Evolutionary conservation across 2,329 filamentous ascomycete genomes (phyloP), one percentile per base, ranked within the genome.

Genomic region (Apiospora kogelbergensis): DNA sequence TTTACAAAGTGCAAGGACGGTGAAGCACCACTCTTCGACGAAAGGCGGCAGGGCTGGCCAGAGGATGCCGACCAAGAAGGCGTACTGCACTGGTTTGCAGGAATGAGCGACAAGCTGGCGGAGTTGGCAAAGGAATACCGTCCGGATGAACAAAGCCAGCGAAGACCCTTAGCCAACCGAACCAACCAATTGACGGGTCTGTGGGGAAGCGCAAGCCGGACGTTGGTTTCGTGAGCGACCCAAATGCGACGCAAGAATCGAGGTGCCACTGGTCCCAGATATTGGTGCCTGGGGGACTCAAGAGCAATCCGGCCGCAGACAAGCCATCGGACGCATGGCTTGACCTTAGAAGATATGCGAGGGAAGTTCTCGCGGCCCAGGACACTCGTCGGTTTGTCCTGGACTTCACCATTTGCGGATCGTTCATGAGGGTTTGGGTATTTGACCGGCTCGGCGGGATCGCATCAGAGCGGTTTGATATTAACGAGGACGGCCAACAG

Each of bases 331-430:
- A 78, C 15, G 75, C 78, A 60, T 81, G 77, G 79, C 75, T 81
- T 70, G 80, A 85, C 71, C 74, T 85, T 1, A 80, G 73, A 22
- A 80, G 73, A 69, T 86, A 85, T 73, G 80, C 77, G 0, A 80
- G 80, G 68, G 81, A 86, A 72, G 80, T 85, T 3, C 75, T 86
- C 20, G 74, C 78, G 63, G 74, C 78, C n/a, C 77, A 84, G 72
- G 77, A 81, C 57, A 81, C 74, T 42, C 79, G 80, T 70, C 78
- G 81, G 30, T 86, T 85, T 71, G 79, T 84, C n/a, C n/a, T n/a
- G n/a, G n/a, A n/a, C n/a, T n/a, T n/a, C n/a, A n/a, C n/a, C n/a
- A n/a, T n/a, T n/a, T n/a, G n/a, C n/a, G n/a, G n/a, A n/a, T n/a
- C n/a, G n/a, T n/a, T n/a, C n/a, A n/a, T n/a, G n/a, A n/a, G n/a